phyloP scores from a whole-genome alignment of 2,329 filamentous ascomycete species.

The Aureobasidium sp. region DNA sequence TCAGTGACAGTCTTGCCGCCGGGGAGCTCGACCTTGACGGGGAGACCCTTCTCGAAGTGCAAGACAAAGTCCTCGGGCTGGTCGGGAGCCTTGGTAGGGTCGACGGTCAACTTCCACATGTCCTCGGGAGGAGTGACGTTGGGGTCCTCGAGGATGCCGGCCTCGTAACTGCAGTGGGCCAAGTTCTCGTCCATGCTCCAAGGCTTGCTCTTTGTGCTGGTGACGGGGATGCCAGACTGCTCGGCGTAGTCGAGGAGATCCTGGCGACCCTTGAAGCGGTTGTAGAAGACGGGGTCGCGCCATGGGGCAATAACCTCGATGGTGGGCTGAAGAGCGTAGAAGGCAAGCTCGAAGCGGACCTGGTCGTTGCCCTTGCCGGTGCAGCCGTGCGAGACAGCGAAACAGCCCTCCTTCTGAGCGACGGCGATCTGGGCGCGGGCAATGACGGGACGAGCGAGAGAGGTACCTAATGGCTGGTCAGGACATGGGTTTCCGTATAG shows the following conservation, averaged over 20 bases:
- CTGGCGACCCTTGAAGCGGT: constrained; percentile 63
- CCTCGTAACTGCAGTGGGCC: constrained; percentile 74
- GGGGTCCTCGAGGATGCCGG: constrained; percentile 64
- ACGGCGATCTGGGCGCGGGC: constrained; percentile 60
- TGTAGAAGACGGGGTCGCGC: constrained; percentile 62
- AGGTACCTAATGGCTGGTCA: constrained; percentile 21
- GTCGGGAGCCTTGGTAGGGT: constrained; percentile 64
- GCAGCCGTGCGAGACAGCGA: constrained; percentile 44
- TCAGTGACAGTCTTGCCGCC: constrained; percentile 58
- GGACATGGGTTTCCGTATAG: constrained; percentile 21
- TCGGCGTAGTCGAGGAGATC: constrained; percentile 67
- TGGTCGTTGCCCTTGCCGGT: constrained; percentile 61
- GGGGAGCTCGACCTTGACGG: constrained; percentile 56
- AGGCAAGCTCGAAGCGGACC: constrained; percentile 58
- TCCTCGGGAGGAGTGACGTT: constrained; percentile 61
- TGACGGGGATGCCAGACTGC: constrained; percentile 61
- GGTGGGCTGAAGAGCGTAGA: constrained; percentile 55
- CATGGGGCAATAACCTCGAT: constrained; percentile 72
- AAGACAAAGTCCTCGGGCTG: constrained; percentile 64
- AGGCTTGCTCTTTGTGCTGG: constrained; percentile 64
- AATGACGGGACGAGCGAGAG: constrained; percentile 63
- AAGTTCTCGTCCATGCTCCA: constrained; percentile 65
- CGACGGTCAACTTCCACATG: constrained; percentile 69
- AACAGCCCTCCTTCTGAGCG: constrained; percentile 56
- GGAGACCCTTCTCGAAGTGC: constrained; percentile 68